Evolutionary conservation across 2,329 filamentous ascomycete genomes (phyloP).

Genomic region (Pezicula carpinea): DNA sequence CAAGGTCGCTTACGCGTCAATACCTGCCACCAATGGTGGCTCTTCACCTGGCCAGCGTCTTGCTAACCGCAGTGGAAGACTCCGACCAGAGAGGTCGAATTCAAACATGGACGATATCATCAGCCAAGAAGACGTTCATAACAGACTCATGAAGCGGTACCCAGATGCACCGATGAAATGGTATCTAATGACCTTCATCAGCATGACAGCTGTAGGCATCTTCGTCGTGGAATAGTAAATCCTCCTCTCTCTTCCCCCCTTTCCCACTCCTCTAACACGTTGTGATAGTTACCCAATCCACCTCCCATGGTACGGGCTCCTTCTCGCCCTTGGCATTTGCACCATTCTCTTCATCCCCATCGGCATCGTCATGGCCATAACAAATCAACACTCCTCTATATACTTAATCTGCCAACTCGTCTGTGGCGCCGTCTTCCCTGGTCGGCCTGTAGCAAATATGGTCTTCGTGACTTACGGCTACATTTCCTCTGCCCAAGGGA

Average conservation of each 20-base stretch:
- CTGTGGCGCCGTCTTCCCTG: conserved; percentile 76
- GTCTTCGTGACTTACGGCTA: conserved; percentile 90
- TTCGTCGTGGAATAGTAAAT: conserved; percentile 81
- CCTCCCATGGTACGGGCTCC: conserved; percentile 80
- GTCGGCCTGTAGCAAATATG: conserved; percentile 86
- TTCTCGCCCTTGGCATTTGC: conserved; percentile 74
- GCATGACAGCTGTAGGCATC: conserved; percentile 74
- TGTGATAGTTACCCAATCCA: conserved; percentile 66
- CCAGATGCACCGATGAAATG: conserved; percentile 76
- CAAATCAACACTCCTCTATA: conserved; percentile 82
- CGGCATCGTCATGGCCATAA: conserved; percentile 89
- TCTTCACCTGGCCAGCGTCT: conserved; percentile 7
- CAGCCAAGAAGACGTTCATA: conserved; percentile 75
- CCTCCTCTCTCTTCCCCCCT: not conserved
- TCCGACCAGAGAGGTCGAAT: conserved; percentile 30
- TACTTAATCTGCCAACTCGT: conserved; percentile 84
- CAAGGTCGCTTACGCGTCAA: conserved; percentile 48
- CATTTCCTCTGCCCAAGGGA: conserved; percentile 81
- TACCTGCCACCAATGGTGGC: conserved; percentile 24
- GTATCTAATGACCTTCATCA: conserved; percentile 72
- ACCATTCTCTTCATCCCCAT: conserved; percentile 83
- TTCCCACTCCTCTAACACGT: conserved; percentile 13
- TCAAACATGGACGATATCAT: conserved; percentile 48
- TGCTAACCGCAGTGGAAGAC: conserved; percentile 5
- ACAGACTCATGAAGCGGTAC: conserved; percentile 77